Evolutionary conservation across 108 stramenopile species (phyloP), one percentile per base, ranked within the genome.

Genomic region (Cyclostephanos tholiformis): DNA sequence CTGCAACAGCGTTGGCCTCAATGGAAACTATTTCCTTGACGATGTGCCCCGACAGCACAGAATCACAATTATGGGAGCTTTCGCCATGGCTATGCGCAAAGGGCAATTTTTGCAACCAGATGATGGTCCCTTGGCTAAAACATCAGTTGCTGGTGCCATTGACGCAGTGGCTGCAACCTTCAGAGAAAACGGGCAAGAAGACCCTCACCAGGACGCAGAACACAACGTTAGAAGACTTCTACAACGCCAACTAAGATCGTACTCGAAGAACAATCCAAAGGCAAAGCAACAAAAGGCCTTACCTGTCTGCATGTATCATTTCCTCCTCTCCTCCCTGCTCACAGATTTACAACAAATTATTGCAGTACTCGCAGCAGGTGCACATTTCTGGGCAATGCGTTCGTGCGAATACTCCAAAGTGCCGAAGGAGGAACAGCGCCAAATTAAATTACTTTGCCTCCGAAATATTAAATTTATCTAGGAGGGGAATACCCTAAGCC

Each of bases 81-180:
- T n/a, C n/a, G n/a, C 50, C 50, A 9, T 51, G 50, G 50, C 50
- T 51, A 20, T 51, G 8, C 50, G 50, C 20, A 20, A 20, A 51
- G 50, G 36, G 26, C 23, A 43, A 11, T 68, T 75, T 36, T 36
- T 6, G 36, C 6, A 6, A 36, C 60, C 20, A 27, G 5, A 26
- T 35, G 30, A 30, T 68, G 25, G 58, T 75, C 57, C 58, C 23
- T 38, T 74, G 65, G 52, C 65, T 6, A 2, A 2, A 53, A 56
- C 74, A 64, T 74, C n/a, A n/a, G n/a, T n/a, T n/a, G n/a, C n/a
- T n/a, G n/a, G n/a, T n/a, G n/a, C n/a, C n/a, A n/a, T n/a, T n/a
- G n/a, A n/a, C n/a, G n/a, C n/a, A n/a, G n/a, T n/a, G n/a, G n/a
- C n/a, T n/a, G n/a, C n/a, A n/a, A n/a, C n/a, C n/a, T n/a, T 74